These are phyloP conservation scores for Paecilomyces variotii DNA, from an alignment of 2,329 filamentous ascomycete species.

Conservation along the genomic window DNA sequence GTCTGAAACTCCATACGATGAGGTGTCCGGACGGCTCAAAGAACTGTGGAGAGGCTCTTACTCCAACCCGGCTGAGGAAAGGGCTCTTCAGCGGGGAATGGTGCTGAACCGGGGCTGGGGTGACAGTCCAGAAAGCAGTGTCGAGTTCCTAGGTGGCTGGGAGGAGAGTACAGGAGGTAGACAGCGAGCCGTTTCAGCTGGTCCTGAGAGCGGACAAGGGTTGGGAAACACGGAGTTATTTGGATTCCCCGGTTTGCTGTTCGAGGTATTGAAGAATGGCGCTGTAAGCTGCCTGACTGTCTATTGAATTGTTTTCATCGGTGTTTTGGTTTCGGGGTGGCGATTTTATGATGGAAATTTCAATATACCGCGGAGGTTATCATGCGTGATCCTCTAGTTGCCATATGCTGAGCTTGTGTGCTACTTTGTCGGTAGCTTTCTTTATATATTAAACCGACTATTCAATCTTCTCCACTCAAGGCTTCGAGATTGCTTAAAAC, in stretches of 20 bases:
- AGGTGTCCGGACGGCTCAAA: slow-evolving; percentile 61
- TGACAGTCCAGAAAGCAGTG: slow-evolving; percentile 82
- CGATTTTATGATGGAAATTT: background rate
- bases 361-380: background rate
- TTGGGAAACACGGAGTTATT: slow-evolving; percentile 75
- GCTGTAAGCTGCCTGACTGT: slow-evolving; percentile 83
- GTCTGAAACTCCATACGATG: slow-evolving; percentile 71
- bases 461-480: background rate
- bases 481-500: no score
- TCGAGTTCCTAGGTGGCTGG: slow-evolving; percentile 77
- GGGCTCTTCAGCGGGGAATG: slow-evolving; percentile 56
- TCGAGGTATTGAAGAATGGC: slow-evolving; percentile 91
- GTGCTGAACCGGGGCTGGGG: slow-evolving; percentile 86
- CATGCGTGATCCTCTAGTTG: background rate
- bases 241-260: slow-evolving; percentile 87
- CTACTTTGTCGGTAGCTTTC: background rate
- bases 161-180: slow-evolving; percentile 57
- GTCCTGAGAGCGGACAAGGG: slow-evolving; percentile 45
- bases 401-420: background rate
- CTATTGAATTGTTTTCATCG: slow-evolving; percentile 48
- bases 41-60: slow-evolving; percentile 63
- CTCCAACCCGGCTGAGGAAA: slow-evolving; percentile 46
- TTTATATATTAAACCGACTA: background rate
- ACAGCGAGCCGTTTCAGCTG: slow-evolving; percentile 34
- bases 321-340: background rate